Percentiles rank a stretch among this genome's conserved stretches.
Conservation (phyloP, 768 basidiomycete genomes). For the Chlorophyllum brunneum region DNA sequence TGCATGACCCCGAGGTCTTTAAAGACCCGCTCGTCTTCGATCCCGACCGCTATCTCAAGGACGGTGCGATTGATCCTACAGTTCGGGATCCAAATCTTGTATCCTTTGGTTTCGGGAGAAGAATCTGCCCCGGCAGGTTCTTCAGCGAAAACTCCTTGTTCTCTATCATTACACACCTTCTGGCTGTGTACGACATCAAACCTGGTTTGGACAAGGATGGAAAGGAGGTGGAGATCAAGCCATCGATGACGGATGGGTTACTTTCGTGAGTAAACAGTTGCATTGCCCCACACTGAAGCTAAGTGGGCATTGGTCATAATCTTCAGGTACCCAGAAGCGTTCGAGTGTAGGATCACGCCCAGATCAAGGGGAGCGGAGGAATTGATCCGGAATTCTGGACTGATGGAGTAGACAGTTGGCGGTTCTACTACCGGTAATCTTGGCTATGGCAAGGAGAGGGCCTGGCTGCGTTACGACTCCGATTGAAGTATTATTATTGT, state of each 20-base stretch:
- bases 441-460: no score
- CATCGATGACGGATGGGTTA: constrained; percentile 13
- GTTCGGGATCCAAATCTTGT: constrained; percentile 5
- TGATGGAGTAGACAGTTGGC: not conserved
- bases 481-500: no score
- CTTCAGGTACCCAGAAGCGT: constrained; percentile 19
- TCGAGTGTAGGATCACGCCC: constrained; percentile 22
- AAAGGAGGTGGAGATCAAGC: constrained; percentile 8
- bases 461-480: no score
- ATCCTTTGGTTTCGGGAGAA: constrained; percentile 29
- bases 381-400: not conserved
- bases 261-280: not conserved
- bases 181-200: constrained; percentile 4
- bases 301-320: not conserved
- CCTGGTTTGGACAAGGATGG: constrained; percentile 6
- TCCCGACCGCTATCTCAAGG: constrained; percentile 36
- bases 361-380: constrained; percentile 8
- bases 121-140: constrained; percentile 6
- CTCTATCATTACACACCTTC: not conserved
- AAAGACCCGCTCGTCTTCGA: constrained; percentile 34
- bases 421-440: no score
- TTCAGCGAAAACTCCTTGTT: not conserved
- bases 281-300: no score
- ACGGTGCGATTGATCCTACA: constrained; percentile 16
- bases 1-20: constrained; percentile 35